A percentile compares a stretch with the other conserved stretches of the same genome.
phyloP scores from a whole-genome alignment of 768 basidiomycete species.

The Lactifluus subvellereus region DNA sequence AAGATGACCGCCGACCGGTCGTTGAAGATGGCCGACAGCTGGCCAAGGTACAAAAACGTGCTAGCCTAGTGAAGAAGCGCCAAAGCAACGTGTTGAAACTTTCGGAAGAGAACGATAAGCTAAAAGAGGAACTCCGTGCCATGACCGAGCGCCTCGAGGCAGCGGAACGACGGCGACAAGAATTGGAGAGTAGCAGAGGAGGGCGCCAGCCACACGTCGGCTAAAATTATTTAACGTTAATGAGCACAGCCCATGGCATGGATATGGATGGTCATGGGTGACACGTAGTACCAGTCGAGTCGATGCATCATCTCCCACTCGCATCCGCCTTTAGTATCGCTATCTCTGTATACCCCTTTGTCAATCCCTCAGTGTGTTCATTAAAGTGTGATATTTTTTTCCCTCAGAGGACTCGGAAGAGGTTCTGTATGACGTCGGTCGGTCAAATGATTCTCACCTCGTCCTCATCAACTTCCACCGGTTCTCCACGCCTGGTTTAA shows the following conservation, averaged over 20 bases:
- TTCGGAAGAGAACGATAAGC: constrained; percentile 71
- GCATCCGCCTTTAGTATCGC: neutral
- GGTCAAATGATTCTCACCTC: neutral
- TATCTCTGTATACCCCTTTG: neutral
- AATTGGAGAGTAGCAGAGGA: constrained; percentile 30
- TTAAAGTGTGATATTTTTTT: neutral
- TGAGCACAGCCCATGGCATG: neutral
- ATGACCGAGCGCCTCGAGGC: constrained; percentile 72
- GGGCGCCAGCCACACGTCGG: neutral
- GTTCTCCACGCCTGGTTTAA: neutral
- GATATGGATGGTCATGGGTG: too few species aligned
- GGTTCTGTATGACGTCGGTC: neutral
- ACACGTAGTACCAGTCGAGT: too few species aligned
- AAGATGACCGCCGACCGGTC: neutral
- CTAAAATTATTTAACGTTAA: neutral
- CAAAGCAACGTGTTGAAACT: constrained; percentile 73
- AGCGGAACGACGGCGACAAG: constrained; percentile 55
- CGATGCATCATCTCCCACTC: neutral
- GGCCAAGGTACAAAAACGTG: constrained; percentile 31
- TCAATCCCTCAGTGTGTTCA: neutral
- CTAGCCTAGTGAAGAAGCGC: constrained; percentile 46
- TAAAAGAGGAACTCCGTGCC: constrained; percentile 67
- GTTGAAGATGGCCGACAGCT: constrained; percentile 4
- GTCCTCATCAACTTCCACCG: neutral
- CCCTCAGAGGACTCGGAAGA: neutral